A percentile compares a stretch with the other conserved stretches of the same genome.
Evolutionary conservation across 164 flowering plant genomes (phyloP).

Genomic region (Warburgia ugandensis): DNA sequence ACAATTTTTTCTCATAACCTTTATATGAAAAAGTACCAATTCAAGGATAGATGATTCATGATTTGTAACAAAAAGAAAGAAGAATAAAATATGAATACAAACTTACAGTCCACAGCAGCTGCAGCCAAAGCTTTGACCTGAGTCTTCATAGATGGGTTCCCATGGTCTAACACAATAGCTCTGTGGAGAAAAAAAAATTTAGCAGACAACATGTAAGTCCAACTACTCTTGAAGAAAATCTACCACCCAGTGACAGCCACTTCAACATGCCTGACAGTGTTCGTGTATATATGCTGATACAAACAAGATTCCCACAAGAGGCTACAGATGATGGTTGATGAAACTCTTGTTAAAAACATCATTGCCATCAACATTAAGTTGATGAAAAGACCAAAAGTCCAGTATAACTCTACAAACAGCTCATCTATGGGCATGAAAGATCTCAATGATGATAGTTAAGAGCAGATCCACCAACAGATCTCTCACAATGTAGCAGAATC

Average conservation of each 20-base stretch:
- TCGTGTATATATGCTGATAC: too few species aligned
- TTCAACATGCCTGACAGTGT: too few species aligned
- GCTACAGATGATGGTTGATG: too few species aligned
- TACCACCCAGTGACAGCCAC: background rate
- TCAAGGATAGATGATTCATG: background rate
- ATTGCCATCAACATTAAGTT: too few species aligned
- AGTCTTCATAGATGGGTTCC: slow-evolving; percentile 71
- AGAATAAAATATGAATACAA: background rate
- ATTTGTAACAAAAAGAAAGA: background rate
- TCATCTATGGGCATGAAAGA: too few species aligned
- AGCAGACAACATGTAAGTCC: background rate
- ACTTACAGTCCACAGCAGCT: slow-evolving; percentile 36
- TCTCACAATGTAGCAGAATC: too few species aligned
- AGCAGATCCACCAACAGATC: too few species aligned
- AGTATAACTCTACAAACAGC: too few species aligned
- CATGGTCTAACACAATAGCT: slow-evolving; percentile 78
- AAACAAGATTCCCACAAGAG: too few species aligned
- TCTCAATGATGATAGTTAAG: too few species aligned
- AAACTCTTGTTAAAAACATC: too few species aligned
- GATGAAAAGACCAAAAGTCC: too few species aligned
- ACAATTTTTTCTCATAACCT: background rate
- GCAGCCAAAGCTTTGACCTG: slow-evolving; percentile 62
- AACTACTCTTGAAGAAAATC: background rate
- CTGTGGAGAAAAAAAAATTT: slow-evolving; percentile 27
- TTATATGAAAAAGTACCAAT: background rate